A percentile compares a stretch with the other conserved stretches of the same genome.
These are phyloP conservation scores for Aspergillus nomiae DNA, from an alignment of 2,329 filamentous ascomycete species.

Conservation along the genomic window DNA sequence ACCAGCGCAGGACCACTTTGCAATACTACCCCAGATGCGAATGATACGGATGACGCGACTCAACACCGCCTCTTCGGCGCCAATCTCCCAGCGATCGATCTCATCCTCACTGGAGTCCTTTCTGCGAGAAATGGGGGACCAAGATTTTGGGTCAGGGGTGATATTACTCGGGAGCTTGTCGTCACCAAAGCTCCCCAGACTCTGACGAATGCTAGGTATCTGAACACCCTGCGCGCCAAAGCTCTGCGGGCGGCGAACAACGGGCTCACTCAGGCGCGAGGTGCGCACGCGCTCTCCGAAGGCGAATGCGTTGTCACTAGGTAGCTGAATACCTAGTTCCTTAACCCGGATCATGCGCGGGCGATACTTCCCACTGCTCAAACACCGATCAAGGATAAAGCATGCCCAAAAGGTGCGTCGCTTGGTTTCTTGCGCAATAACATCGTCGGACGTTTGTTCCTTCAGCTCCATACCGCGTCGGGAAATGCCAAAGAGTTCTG, in stretches of 20 bases:
- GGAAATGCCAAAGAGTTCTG: conserved; percentile 40
- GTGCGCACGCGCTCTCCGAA: conserved; percentile 59
- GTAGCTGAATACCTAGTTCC: conserved; percentile 57
- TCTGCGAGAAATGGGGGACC: conserved; percentile 42
- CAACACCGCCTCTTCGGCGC: conserved; percentile 55
- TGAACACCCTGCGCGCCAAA: conserved; percentile 45
- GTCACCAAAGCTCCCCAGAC: conserved; percentile 36
- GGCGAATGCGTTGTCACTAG: conserved; percentile 58
- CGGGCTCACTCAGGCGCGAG: conserved; percentile 49
- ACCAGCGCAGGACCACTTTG: conserved; percentile 57
- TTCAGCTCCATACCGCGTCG: conserved; percentile 34
- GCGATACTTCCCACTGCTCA: conserved; percentile 57
- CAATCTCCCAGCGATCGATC: conserved; percentile 55
- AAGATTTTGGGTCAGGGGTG: conserved; percentile 36
- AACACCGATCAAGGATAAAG: conserved; percentile 58
- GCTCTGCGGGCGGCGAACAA: conserved; percentile 39
- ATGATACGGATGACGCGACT: conserved; percentile 58
- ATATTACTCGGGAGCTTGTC: conserved; percentile 40
- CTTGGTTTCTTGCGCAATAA: conserved; percentile 56
- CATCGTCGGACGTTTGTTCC: conserved; percentile 46
- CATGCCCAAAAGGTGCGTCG: conserved; percentile 62
- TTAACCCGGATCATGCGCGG: conserved; percentile 55
- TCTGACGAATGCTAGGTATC: conserved; percentile 46
- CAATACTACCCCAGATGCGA: conserved; percentile 58
- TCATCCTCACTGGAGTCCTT: conserved; percentile 45